Percentiles rank a stretch among this genome's conserved stretches.
phyloP scores from a whole-genome alignment of 176 grass and related monocot genomes.

The Urochloa ruziziensis region DNA sequence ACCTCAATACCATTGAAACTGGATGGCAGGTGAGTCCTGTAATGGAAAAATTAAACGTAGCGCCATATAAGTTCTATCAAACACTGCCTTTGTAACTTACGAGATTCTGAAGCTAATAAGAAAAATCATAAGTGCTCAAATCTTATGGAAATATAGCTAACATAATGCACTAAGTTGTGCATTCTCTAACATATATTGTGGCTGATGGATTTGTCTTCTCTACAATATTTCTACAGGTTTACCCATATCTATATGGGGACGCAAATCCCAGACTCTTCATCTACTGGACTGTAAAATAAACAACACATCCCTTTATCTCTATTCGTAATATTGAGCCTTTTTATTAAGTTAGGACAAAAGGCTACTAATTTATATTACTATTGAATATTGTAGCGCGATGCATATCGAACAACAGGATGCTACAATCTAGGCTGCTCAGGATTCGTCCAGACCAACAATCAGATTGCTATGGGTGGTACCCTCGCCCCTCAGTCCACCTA shows the following conservation, averaged over 20 bases:
- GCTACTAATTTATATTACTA: slow-evolving; percentile 18
- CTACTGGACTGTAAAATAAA: slow-evolving; percentile 76
- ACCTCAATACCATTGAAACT: slow-evolving; percentile 81
- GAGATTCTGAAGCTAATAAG: no score
- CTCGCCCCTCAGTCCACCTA: slow-evolving; percentile 66
- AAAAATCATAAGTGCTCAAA: no score
- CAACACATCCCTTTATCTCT: neutral
- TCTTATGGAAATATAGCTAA: neutral
- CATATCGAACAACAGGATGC: slow-evolving; percentile 66
- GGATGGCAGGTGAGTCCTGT: slow-evolving; percentile 65
- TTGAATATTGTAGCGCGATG: slow-evolving; percentile 58
- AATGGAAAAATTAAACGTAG: neutral
- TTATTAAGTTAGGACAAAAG: neutral
- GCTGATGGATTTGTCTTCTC: neutral
- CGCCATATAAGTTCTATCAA: slow-evolving; percentile 4
- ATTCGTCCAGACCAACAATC: slow-evolving; percentile 81
- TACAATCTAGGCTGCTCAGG: slow-evolving; percentile 77
- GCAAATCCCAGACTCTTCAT: slow-evolving; percentile 74
- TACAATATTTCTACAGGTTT: slow-evolving; percentile 57
- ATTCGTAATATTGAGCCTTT: neutral
- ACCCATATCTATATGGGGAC: slow-evolving; percentile 58
- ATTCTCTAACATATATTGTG: neutral
- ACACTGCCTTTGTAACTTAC: no score
- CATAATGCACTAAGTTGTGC: neutral
- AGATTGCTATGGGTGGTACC: slow-evolving; percentile 66